Evolutionary conservation across 2,329 filamentous ascomycete genomes (phyloP).

Genomic region (Trichoderma oligosporum): DNA sequence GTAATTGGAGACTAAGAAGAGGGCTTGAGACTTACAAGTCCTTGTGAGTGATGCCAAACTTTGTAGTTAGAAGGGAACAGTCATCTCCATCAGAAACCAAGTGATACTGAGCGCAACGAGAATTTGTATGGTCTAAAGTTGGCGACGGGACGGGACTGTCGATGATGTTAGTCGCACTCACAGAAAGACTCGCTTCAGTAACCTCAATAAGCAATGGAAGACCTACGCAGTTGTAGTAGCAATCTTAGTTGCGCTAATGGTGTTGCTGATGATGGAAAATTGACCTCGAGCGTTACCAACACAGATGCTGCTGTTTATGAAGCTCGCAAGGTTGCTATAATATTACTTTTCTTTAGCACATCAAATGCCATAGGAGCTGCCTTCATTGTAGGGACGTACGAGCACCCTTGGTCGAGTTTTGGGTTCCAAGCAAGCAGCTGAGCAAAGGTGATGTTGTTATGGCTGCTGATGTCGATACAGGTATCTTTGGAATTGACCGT

Average conservation of each 20-base stretch:
- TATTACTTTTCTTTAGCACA: not conserved
- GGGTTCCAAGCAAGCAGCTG: not conserved
- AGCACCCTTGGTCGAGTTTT: not conserved
- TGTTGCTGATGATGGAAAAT: not conserved
- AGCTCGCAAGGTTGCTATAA: not conserved
- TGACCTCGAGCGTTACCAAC: not conserved
- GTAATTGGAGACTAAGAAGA: too few species aligned
- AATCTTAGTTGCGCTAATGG: not conserved
- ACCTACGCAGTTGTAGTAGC: not conserved
- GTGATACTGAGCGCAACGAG: too few species aligned
- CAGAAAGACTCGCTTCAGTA: too few species aligned
- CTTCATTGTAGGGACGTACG: not conserved
- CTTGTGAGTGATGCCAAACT: too few species aligned
- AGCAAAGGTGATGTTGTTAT: not conserved
- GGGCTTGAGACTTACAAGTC: too few species aligned
- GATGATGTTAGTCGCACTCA: too few species aligned
- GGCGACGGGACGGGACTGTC: too few species aligned
- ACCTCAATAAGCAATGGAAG: too few species aligned
- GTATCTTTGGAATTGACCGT: not conserved
- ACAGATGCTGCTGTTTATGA: not conserved
- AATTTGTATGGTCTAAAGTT: too few species aligned
- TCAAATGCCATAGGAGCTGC: not conserved
- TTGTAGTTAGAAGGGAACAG: too few species aligned
- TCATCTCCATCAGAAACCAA: too few species aligned
- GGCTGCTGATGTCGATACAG: not conserved